These are phyloP conservation scores for Aureobasidium sp. DNA, from an alignment of 2,329 filamentous ascomycete species.

Conservation along the genomic window DNA sequence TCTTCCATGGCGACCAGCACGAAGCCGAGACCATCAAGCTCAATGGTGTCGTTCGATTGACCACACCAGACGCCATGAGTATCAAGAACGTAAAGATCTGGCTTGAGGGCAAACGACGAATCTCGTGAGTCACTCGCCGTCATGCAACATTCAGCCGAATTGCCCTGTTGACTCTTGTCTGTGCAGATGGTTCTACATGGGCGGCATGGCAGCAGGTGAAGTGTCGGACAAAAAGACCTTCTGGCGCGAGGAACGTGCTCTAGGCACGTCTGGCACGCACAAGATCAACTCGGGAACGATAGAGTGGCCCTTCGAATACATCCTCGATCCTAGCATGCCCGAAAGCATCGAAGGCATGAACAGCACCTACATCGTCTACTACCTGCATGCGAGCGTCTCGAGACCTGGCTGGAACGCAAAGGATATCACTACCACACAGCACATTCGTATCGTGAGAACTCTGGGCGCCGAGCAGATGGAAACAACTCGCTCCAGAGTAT, in stretches of 20 bases:
- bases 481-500: conserved; percentile 31
- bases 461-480: conserved; percentile 62
- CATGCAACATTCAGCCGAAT: background rate
- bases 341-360: conserved; percentile 88
- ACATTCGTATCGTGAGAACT: conserved; percentile 41
- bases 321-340: conserved; percentile 42
- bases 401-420: conserved; percentile 75
- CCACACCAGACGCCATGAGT: conserved; percentile 38
- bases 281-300: conserved; percentile 42
- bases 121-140: conserved; percentile 28
- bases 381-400: conserved; percentile 81
- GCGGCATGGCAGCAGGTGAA: conserved; percentile 29
- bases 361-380: conserved; percentile 82
- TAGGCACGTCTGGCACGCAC: conserved; percentile 40
- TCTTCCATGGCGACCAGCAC: conserved; percentile 40
- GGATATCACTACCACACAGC: conserved; percentile 71
- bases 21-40: conserved; percentile 38
- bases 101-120: conserved; percentile 40
- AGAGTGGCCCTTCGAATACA: conserved; percentile 44
- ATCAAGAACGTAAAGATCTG: conserved; percentile 39
- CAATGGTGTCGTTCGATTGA: conserved; percentile 38
- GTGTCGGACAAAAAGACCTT: conserved; percentile 40
- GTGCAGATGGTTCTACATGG: conserved; percentile 27
- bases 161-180: background rate
- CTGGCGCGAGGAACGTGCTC: conserved; percentile 34